Conservation (phyloP, 768 basidiomycete species). For the Leccinum boreale region DNA sequence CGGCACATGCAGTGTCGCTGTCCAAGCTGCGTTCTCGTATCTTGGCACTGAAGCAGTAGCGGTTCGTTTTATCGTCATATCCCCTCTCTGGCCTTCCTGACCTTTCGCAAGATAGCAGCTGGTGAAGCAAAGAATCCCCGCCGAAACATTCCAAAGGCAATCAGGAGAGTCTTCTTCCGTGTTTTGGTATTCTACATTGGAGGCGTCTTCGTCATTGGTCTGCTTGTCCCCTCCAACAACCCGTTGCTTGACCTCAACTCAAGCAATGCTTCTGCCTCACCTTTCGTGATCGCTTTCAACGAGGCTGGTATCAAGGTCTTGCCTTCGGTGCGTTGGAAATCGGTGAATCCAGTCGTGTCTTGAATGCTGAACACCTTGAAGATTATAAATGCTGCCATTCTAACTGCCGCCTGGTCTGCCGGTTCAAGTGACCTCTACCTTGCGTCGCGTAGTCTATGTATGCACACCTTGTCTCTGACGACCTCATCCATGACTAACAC, state of each 20-base stretch:
- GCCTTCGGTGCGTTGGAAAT: conserved; percentile 37
- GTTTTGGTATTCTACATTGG: conserved; percentile 38
- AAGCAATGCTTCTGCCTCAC: conserved; percentile 42
- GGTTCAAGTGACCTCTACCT: conserved; percentile 40
- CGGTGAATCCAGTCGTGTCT: neutral
- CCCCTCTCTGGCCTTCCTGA: neutral
- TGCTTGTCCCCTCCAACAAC: conserved; percentile 49
- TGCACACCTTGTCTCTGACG: neutral
- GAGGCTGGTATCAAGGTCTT: conserved; percentile 57
- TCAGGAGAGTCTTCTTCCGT: conserved; percentile 43
- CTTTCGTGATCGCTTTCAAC: conserved; percentile 59
- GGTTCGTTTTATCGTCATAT: conserved; percentile 19
- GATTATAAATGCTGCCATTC: conserved; percentile 39
- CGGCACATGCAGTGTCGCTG: conserved; percentile 49
- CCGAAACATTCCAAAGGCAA: conserved; percentile 38
- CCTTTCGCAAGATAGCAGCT: conserved; percentile 35
- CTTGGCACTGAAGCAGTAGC: conserved; percentile 55
- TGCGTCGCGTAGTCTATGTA: conserved; percentile 38
- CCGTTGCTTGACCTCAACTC: conserved; percentile 36
- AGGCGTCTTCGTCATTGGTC: conserved; percentile 45
- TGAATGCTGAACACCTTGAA: neutral
- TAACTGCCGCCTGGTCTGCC: conserved; percentile 45
- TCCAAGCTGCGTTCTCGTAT: conserved; percentile 59
- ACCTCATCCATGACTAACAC: conserved; percentile 2
- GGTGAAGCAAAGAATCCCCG: conserved; percentile 52